phyloP scores from a whole-genome alignment of 2,329 filamentous ascomycete species.

The Saccharata proteae region DNA sequence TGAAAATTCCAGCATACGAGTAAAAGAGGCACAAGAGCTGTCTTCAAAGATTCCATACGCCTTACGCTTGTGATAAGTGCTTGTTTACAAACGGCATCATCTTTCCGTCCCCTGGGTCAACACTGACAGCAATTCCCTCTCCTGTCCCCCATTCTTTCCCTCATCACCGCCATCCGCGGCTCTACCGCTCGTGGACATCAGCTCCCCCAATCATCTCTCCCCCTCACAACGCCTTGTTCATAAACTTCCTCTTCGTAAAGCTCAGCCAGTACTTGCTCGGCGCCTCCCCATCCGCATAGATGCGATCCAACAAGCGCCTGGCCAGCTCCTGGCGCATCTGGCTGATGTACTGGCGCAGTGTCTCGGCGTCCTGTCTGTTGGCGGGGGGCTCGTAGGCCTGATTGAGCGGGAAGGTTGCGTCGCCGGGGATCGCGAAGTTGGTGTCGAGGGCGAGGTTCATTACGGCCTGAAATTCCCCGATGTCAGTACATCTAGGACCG shows the following conservation, averaged over 20 bases:
- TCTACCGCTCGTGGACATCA: too few species aligned
- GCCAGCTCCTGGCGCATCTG: conserved; percentile 93
- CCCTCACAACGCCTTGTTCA: conserved; percentile 60
- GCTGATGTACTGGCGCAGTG: conserved; percentile 74
- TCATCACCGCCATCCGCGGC: too few species aligned
- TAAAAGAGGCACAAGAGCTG: too few species aligned
- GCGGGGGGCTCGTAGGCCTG: conserved; percentile 88
- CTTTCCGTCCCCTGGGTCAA: too few species aligned
- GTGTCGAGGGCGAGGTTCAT: conserved; percentile 82
- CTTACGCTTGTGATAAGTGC: too few species aligned
- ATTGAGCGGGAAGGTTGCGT: conserved; percentile 85
- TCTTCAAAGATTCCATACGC: too few species aligned
- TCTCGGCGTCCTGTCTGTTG: conserved; percentile 81
- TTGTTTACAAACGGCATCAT: too few species aligned
- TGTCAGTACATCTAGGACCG: background rate
- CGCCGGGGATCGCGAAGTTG: conserved; percentile 89
- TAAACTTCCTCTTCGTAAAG: conserved; percentile 98
- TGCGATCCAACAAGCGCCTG: conserved; percentile 64
- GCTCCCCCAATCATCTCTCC: too few species aligned
- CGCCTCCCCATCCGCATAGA: conserved; percentile 63
- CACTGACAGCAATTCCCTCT: too few species aligned
- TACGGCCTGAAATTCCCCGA: conserved; percentile 47
- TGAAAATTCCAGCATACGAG: too few species aligned
- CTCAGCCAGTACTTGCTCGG: conserved; percentile 92
- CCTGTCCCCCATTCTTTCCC: too few species aligned